Evolutionary conservation across 1,139 yeast species (phyloP).

Genomic region (Kodamaea plutei): DNA sequence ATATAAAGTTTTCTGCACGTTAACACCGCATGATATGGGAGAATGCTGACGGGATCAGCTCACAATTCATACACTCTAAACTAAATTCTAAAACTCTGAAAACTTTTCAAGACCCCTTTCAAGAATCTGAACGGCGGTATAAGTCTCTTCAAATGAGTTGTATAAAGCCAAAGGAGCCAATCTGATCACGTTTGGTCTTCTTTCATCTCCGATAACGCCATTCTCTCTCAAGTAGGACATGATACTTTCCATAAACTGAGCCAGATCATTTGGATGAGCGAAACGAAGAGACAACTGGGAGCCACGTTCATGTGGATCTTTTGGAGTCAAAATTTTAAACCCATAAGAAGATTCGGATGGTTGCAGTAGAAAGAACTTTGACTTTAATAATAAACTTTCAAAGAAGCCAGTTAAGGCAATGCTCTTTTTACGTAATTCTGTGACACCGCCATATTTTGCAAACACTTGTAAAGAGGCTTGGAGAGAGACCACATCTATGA

Average conservation of each 20-base stretch:
- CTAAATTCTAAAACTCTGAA: no score
- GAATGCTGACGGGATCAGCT: no score
- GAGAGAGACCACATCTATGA: conserved; percentile 72
- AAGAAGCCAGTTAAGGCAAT: conserved; percentile 55
- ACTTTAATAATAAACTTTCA: conserved; percentile 39
- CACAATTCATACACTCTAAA: no score
- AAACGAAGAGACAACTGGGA: conserved; percentile 76
- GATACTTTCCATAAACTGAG: conserved; percentile 57
- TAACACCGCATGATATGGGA: no score
- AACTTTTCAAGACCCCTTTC: no score
- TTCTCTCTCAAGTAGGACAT: conserved; percentile 43
- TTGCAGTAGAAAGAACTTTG: conserved; percentile 48
- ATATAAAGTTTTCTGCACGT: no score
- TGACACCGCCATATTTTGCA: conserved; percentile 60
- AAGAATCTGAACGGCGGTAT: conserved; percentile 41
- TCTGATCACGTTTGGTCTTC: conserved; percentile 84
- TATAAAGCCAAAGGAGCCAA: conserved; percentile 82
- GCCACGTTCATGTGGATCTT: conserved; percentile 57
- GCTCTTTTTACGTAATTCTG: conserved; percentile 52
- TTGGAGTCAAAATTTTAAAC: conserved; percentile 74
- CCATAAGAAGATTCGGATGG: conserved; percentile 31
- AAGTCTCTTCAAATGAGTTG: conserved; percentile 68
- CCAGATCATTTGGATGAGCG: conserved; percentile 44
- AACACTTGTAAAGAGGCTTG: conserved; percentile 64
- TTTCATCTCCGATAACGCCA: conserved; percentile 81